Base-by-base conservation (phyloP, 2,329 filamentous ascomycete species). In the Colletotrichum melonis region DNA sequence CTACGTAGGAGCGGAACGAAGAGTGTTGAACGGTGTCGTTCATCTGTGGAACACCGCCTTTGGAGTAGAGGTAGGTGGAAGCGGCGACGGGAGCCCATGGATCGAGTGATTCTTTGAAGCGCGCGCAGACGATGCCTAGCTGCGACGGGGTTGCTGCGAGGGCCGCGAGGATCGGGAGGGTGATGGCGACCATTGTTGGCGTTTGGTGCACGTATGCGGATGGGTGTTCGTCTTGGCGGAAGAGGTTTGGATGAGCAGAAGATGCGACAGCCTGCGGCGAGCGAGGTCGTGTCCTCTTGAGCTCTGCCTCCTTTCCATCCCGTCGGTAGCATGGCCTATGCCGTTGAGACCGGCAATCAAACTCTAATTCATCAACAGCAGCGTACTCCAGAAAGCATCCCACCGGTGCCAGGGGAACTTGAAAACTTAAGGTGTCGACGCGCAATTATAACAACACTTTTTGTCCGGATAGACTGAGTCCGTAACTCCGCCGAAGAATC, bases 41-140 rank as follows among this genome's bases (percentile, higher is more conserved):
- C 24, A 24, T 46, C 30, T 75, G 72, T 5, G 52, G 63, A 4
- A 75, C 59, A n/a, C 26, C 42, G 32, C 74, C 74, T 28, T 75
- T 75, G 22, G 72, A 63, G 62, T 75, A 75, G 49, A 75, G n/a
- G 60, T 74, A 75, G 2, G 72, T 75, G 28, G 52, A 62, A 4
- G 52, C 42, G 1, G 72, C 68, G 52, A 75, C 42, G 2, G 68
- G 46, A 3, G 54, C 49, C 72, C 72, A 75, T 1, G 68, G 72
- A 3, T 75, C 68, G 52, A 75, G 72, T 5, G 72, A 19, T 49
- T 75, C 74, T 55, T 64, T 72, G 56, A 67, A 75, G 22, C 74
- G 67, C 1, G 74, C 74, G 46, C 69, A 65, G 5, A 75, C 72
- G 42, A 75, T 66, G 38, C 74, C 68, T 1, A 75, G 55, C 12